Evolutionary conservation across 2,329 filamentous ascomycete species (phyloP).

Genomic region (Ambrosiella cleistominuta): DNA sequence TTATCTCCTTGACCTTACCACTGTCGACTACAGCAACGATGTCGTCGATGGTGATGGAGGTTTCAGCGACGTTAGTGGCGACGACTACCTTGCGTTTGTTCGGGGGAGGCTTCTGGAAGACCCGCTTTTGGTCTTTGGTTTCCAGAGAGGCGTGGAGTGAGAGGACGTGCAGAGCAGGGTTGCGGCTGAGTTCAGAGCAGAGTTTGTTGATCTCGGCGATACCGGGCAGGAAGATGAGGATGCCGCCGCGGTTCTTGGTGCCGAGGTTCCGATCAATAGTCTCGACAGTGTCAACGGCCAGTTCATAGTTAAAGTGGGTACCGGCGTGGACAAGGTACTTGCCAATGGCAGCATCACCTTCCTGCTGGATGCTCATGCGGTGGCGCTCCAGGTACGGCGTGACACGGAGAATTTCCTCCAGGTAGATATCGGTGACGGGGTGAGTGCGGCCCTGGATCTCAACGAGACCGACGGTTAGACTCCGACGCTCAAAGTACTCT

Average conservation of each 20-base stretch:
- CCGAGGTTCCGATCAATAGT: conserved; percentile 65
- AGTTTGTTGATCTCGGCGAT: conserved; percentile 80
- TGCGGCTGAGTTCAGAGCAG: conserved; percentile 46
- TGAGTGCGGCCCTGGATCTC: conserved; percentile 81
- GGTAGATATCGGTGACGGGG: conserved; percentile 75
- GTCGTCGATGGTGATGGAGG: conserved; percentile 95
- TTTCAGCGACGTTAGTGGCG: conserved; percentile 93
- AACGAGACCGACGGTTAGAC: conserved; percentile 54
- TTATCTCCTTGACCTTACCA: conserved; percentile 90
- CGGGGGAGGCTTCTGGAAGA: conserved; percentile 58
- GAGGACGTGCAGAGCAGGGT: conserved; percentile 52
- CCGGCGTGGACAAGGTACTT: conserved; percentile 57
- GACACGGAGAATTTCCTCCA: conserved; percentile 70
- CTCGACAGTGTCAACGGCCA: conserved; percentile 63
- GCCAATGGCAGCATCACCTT: conserved; percentile 31
- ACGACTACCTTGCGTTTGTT: conserved; percentile 86
- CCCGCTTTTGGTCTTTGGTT: conserved; percentile 69
- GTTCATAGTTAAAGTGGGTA: conserved; percentile 76
- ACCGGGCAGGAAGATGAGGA: conserved; percentile 89
- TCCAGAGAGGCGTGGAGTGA: conserved; percentile 85
- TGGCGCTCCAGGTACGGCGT: conserved; percentile 48
- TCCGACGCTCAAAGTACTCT: conserved; percentile 59
- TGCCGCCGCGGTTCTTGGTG: conserved; percentile 54
- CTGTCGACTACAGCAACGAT: conserved; percentile 92
- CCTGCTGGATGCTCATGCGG: conserved; percentile 18